phyloP scores from a whole-genome alignment of 768 basidiomycete genomes.

The Russula brevipes region DNA sequence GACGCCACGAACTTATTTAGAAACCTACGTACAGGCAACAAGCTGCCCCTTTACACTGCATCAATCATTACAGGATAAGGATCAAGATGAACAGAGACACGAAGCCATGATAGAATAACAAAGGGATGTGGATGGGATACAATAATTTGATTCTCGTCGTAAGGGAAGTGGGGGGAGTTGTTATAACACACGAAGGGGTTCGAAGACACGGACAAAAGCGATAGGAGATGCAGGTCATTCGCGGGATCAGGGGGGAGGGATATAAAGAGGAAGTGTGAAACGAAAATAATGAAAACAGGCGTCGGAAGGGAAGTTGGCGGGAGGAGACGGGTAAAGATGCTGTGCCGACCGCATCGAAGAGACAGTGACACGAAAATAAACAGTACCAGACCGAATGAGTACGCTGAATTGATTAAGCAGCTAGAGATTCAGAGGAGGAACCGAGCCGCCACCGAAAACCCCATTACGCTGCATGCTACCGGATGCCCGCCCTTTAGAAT shows the following conservation, averaged over 20 bases:
- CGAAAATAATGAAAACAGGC: background rate
- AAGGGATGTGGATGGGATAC: slow-evolving; percentile 8
- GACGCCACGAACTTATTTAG: slow-evolving; percentile 7
- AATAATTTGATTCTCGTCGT: slow-evolving; percentile 12
- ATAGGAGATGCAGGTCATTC: background rate
- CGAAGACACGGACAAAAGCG: background rate
- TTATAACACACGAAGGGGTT: slow-evolving; percentile 14
- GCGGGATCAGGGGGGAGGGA: background rate
- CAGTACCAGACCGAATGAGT: slow-evolving; percentile 2
- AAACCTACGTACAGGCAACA: slow-evolving; percentile 9
- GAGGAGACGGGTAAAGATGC: too few species aligned
- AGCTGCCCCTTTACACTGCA: slow-evolving; percentile 15
- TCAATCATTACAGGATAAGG: slow-evolving; percentile 17
- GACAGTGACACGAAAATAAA: background rate
- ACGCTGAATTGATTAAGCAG: background rate
- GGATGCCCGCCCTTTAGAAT: slow-evolving; percentile 53
- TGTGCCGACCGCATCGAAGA: background rate
- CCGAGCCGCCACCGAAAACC: slow-evolving; percentile 26
- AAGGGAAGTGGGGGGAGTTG: background rate
- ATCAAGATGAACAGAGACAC: slow-evolving; percentile 10
- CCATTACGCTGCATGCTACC: slow-evolving; percentile 48
- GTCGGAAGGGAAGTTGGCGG: background rate
- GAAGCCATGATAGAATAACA: slow-evolving; percentile 10
- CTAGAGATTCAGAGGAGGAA: slow-evolving; percentile 26
- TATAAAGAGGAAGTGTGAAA: background rate